Evolutionary conservation across 768 basidiomycete species (phyloP), one percentile per base, ranked within the genome.

Genomic region (Kwoniella europaea): DNA sequence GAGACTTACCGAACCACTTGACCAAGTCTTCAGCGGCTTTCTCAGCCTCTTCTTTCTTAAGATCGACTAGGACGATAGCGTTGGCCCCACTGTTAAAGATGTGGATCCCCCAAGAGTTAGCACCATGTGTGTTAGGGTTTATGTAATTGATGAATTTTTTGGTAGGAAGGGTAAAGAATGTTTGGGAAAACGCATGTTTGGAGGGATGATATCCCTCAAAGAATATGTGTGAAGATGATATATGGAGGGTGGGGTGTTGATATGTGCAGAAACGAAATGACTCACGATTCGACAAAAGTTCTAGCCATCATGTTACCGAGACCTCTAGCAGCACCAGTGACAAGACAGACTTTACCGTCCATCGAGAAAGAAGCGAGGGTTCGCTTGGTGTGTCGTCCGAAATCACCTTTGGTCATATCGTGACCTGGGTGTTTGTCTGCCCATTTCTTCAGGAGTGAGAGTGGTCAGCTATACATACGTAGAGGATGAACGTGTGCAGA

Each of bases 241-340:
- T 35, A 35, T 35, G 1, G 35, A 35, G 35, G 35, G 35, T 35
- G 35, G 35, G 6, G 35, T 50, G 46, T 15, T 16, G 46, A 50
- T 50, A 50, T 18, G 46, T 16, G 46, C 35, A 35, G 35, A 35
- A 35, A 0, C 35, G 35, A 4, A 9, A 35, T 13, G 42, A 85
- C 89, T 76, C 77, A 92, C 92, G 92, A 91, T 84, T 91, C 90
- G 74, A 94, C 78, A 83, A 98, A 94, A 13, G 94, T 94, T 57
- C 90, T 88, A 82, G 93, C 94, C 82, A 98, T 93, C 83, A 93
- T 91, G 74, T 91, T 88, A 7, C 96, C 96, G 57, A 98, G 86
- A 7, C 96, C 96, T 77, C 92, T 88, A 13, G 94, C 96, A 65
- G 90, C 96, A 57, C 96, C 96, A 50, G 96, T 98, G 62, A 98